A percentile compares a stretch with the other conserved stretches of the same genome.
These are phyloP conservation scores for Neurospora sp. DNA, from an alignment of 2,329 filamentous ascomycete species.

Conservation along the genomic window DNA sequence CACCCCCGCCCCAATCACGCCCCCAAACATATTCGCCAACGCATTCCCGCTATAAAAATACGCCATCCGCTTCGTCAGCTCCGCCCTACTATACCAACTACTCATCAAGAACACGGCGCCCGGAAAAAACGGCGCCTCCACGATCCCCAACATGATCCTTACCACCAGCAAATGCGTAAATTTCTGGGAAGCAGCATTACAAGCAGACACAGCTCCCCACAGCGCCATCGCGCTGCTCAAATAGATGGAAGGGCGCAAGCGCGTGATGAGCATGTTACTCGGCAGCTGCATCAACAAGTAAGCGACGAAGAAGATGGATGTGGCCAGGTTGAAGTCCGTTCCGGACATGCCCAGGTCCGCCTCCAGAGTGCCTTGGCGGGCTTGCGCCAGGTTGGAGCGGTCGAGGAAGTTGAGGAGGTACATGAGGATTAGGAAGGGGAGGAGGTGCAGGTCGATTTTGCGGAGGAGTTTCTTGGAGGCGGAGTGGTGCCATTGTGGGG, in stretches of 20 bases:
- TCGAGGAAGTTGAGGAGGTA: constrained; percentile 48
- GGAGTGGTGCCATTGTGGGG: not conserved
- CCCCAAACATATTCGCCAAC: constrained; percentile 47
- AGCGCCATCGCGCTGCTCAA: constrained; percentile 27
- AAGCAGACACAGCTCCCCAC: constrained; percentile 32
- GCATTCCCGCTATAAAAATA: constrained; percentile 48
- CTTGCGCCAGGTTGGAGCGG: constrained; percentile 42
- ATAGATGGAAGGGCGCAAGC: constrained; percentile 30
- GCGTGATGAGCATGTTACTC: constrained; percentile 41
- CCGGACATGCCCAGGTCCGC: constrained; percentile 41
- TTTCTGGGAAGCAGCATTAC: constrained; percentile 28
- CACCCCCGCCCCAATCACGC: constrained; percentile 41
- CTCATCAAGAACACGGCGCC: constrained; percentile 40
- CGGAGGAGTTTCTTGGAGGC: constrained; percentile 25
- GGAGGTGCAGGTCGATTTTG: constrained; percentile 41
- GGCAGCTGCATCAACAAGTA: constrained; percentile 54
- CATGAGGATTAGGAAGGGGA: constrained; percentile 44
- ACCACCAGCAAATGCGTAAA: constrained; percentile 28
- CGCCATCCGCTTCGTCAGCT: constrained; percentile 32
- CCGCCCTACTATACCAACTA: constrained; percentile 34
- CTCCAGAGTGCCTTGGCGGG: constrained; percentile 42
- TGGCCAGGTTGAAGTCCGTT: constrained; percentile 47
- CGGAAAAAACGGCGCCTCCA: constrained; percentile 46
- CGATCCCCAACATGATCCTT: constrained; percentile 39
- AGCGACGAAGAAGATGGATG: constrained; percentile 45